Evolutionary conservation across 2,329 filamentous ascomycete genomes (phyloP).

Genomic region (Polytolypa hystricis): DNA sequence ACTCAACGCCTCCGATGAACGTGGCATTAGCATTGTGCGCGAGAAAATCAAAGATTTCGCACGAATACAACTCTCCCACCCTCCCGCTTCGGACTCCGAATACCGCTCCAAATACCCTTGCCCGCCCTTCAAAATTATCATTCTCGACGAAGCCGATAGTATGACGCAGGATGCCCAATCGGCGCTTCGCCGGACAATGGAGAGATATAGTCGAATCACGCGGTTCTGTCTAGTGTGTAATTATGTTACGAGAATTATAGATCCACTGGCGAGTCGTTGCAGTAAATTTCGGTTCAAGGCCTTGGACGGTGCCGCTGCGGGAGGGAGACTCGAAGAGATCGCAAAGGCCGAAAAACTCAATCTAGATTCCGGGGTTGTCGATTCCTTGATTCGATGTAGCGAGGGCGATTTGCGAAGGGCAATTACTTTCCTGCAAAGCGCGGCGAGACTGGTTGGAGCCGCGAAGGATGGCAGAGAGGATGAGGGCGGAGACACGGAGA

Average conservation of each 20-base stretch:
- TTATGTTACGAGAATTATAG: conserved; percentile 96
- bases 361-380: conserved; percentile 67
- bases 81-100: conserved; percentile 53
- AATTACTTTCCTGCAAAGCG: conserved; percentile 91
- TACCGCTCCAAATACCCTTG: conserved; percentile 67
- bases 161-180: conserved; percentile 99
- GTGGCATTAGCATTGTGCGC: conserved; percentile 90
- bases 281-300: conserved; percentile 98
- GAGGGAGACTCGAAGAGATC: conserved; percentile 69
- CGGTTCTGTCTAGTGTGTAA: conserved; percentile 97
- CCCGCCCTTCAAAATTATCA: conserved; percentile 97
- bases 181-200: conserved; percentile 89
- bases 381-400: conserved; percentile 73
- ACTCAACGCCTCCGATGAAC: conserved; percentile 97
- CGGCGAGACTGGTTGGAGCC: conserved; percentile 61
- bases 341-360: conserved; percentile 64
- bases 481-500: conserved; percentile 46
- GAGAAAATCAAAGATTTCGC: conserved; percentile 99
- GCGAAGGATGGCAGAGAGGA: conserved; percentile 37
- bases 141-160: conserved; percentile 93
- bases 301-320: conserved; percentile 75
- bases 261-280: conserved; percentile 84
- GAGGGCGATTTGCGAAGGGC: conserved; percentile 94
- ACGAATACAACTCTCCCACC: conserved; percentile 81
- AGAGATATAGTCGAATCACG: conserved; percentile 93